Percentiles rank a stretch among this genome's conserved stretches.
Conservation (phyloP, 345 rosid species). For the Punica granatum region DNA sequence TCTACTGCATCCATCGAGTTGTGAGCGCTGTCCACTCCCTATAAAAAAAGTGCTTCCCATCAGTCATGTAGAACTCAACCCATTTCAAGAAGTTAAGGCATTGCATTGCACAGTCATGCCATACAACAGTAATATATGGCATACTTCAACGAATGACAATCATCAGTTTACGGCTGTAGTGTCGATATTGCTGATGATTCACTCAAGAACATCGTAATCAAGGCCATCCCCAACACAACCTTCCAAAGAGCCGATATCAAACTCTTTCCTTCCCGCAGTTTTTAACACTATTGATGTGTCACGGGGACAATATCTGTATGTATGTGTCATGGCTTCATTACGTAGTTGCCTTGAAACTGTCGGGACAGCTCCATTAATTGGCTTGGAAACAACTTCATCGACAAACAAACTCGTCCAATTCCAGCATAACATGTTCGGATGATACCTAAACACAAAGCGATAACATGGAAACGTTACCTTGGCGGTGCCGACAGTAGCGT, state of each 20-base stretch:
- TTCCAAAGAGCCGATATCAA: too few relatives aligned
- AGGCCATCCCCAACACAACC: too few relatives aligned
- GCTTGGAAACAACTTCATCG: background rate
- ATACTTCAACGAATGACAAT: too few relatives aligned
- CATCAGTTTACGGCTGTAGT: too few relatives aligned
- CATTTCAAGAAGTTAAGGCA: background rate
- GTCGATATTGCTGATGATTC: background rate
- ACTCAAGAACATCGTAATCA: background rate
- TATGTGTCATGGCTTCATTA: background rate
- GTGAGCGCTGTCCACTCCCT: slow-evolving; percentile 41
- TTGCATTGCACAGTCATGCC: too few relatives aligned
- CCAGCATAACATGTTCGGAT: background rate
- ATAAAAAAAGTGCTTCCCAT: background rate
- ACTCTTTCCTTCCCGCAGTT: background rate
- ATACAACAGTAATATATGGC: too few relatives aligned
- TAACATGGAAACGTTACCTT: slow-evolving; percentile 32
- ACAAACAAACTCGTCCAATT: background rate
- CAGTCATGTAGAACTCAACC: background rate
- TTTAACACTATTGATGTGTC: too few relatives aligned
- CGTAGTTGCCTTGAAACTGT: background rate
- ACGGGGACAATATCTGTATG: too few relatives aligned
- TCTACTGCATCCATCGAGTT: slow-evolving; percentile 69
- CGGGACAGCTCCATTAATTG: background rate
- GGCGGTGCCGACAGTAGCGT: slow-evolving; percentile 41
- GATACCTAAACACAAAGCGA: background rate